A percentile compares a stretch with the other conserved stretches of the same genome.
Evolutionary conservation across 352 stramenopile species (phyloP).

Genomic region (Labyrinthula sp.): DNA sequence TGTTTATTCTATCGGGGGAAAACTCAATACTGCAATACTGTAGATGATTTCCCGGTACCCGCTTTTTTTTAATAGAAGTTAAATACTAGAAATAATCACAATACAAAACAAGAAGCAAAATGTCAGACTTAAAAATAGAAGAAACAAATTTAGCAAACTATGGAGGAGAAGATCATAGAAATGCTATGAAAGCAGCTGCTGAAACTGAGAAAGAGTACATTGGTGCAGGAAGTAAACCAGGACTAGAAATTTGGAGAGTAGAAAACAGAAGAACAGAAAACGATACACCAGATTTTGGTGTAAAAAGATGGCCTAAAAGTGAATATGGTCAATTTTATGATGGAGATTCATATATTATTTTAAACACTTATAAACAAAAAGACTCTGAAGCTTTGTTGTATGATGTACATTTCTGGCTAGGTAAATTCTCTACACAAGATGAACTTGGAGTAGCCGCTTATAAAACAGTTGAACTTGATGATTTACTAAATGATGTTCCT

Average conservation of each 20-base stretch:
- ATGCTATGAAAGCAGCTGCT: constrained; percentile 40
- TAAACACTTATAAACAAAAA: constrained; percentile 43
- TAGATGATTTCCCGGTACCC: too few species aligned
- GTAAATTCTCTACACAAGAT: constrained; percentile 22
- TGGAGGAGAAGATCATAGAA: constrained; percentile 13
- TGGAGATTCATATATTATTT: constrained; percentile 43
- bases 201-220: constrained; percentile 35
- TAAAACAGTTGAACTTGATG: constrained; percentile 45
- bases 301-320: constrained; percentile 15
- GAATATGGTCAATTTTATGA: constrained; percentile 42
- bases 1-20: too few species aligned
- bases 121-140: too few species aligned
- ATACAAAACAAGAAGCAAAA: too few species aligned
- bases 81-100: too few species aligned
- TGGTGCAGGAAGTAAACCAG: constrained; percentile 46
- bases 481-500: constrained; percentile 51
- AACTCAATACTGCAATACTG: too few species aligned
- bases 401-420: constrained; percentile 34
- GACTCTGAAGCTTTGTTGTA: constrained; percentile 32
- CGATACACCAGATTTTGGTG: constrained; percentile 38
- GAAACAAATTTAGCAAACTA: constrained; percentile 30
- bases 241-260: constrained; percentile 62
- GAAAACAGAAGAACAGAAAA: constrained; percentile 56
- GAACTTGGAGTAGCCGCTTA: constrained; percentile 31
- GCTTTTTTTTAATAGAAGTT: too few species aligned